Evolutionary conservation across 257 asterid genomes (phyloP).

Genomic region (Apocynum venetum): DNA sequence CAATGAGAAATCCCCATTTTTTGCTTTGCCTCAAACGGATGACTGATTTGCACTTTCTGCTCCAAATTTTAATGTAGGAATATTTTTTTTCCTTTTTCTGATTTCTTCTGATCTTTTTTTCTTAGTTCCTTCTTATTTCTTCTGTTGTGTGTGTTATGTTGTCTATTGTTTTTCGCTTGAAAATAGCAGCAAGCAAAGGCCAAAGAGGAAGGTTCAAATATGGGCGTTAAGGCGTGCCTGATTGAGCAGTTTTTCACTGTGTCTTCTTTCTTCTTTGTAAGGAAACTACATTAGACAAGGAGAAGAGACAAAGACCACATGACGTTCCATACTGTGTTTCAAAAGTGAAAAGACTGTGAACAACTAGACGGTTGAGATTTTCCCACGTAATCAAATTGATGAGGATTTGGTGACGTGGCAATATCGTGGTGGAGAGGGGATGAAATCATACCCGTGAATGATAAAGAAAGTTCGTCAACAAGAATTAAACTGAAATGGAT

Average conservation of each 20-base stretch:
- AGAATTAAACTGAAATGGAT: no score
- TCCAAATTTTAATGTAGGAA: background rate
- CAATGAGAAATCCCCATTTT: constrained; percentile 41
- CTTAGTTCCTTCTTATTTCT: background rate
- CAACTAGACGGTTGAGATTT: constrained; percentile 1
- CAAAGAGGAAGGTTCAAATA: constrained; percentile 3
- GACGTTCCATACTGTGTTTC: background rate
- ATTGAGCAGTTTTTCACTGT: background rate
- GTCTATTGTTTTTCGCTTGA: constrained; percentile 8
- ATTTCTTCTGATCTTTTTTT: background rate
- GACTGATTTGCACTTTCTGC: background rate
- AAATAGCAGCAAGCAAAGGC: background rate
- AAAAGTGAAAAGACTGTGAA: background rate
- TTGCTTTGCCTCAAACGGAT: constrained; percentile 14
- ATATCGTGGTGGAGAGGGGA: background rate
- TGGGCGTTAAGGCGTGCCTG: constrained; percentile 14
- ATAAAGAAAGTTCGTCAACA: constrained; percentile 6
- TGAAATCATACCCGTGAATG: constrained; percentile 8
- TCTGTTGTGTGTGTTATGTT: constrained; percentile 18
- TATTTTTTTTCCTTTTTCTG: constrained; percentile 2
- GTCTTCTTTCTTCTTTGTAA: constrained; percentile 3
- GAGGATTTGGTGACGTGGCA: background rate
- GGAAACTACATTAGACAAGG: constrained; percentile 8
- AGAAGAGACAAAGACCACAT: constrained; percentile 20
- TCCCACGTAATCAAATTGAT: constrained; percentile 5